Evolutionary conservation across 306 rosid genomes (phyloP).

Genomic region (Rosa rugosa): DNA sequence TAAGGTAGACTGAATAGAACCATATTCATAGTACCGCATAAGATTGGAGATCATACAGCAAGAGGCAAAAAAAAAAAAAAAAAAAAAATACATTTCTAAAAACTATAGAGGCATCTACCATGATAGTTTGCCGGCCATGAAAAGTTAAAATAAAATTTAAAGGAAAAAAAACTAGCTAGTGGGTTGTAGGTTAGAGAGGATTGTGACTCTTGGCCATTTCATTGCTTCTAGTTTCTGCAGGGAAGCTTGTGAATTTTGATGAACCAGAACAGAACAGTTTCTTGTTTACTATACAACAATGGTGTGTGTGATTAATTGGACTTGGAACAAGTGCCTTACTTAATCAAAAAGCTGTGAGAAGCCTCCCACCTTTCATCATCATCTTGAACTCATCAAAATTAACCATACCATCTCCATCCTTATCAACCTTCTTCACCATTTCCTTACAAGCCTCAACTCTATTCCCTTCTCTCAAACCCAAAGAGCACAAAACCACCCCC

Average conservation of each 20-base stretch:
- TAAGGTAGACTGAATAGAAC: background rate
- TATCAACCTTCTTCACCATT: slow-evolving; percentile 78
- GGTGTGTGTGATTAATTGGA: background rate
- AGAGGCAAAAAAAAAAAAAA: background rate
- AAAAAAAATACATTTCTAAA: background rate
- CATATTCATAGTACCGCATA: slow-evolving; percentile 1
- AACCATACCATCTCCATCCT: slow-evolving; percentile 95
- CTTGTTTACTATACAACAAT: slow-evolving; percentile 6
- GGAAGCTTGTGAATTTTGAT: background rate
- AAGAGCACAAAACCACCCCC: slow-evolving; percentile 49
- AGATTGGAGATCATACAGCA: background rate
- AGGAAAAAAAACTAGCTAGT: background rate
- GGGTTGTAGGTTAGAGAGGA: background rate
- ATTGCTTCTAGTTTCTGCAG: background rate
- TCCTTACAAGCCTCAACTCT: slow-evolving; percentile 63
- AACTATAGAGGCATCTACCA: background rate
- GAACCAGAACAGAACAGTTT: background rate
- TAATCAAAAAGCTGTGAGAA: slow-evolving; percentile 25
- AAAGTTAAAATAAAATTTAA: slow-evolving; percentile 4
- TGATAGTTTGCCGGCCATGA: slow-evolving; percentile 13
- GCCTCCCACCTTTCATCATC: slow-evolving; percentile 63
- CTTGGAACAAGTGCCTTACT: background rate
- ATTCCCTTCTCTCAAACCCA: slow-evolving; percentile 74
- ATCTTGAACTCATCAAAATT: slow-evolving; percentile 79
- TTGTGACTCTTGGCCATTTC: background rate